Evolutionary conservation across 768 basidiomycete genomes (phyloP).

Genomic region (Tylopilus rubrobrunneus): DNA sequence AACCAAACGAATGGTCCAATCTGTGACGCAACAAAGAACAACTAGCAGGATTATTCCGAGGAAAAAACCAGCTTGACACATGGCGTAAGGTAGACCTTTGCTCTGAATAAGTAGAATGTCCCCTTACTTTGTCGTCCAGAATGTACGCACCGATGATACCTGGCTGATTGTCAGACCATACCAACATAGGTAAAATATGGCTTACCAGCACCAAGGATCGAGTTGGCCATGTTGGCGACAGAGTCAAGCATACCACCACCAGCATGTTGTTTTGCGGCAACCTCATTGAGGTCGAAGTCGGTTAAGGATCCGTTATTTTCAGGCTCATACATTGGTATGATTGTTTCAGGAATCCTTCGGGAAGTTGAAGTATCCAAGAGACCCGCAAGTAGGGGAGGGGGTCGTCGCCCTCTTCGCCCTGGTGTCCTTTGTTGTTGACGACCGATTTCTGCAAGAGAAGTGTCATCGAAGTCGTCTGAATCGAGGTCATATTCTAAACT

Average conservation of each 20-base stretch:
- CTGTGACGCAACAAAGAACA: constrained; percentile 78
- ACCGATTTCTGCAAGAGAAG: constrained; percentile 29
- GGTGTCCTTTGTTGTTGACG: constrained; percentile 23
- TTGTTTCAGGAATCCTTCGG: constrained; percentile 54
- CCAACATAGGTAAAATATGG: background rate
- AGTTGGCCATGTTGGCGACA: constrained; percentile 93
- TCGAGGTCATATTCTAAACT: constrained; percentile 78
- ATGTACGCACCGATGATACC: constrained; percentile 65
- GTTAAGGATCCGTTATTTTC: constrained; percentile 30
- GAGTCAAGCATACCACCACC: constrained; percentile 79
- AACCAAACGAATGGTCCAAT: constrained; percentile 97
- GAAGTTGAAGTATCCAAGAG: constrained; percentile 61
- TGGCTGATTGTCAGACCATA: constrained; percentile 28
- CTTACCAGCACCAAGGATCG: constrained; percentile 88
- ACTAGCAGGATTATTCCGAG: constrained; percentile 81
- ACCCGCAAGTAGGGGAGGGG: constrained; percentile 77
- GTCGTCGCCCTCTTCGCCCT: constrained; percentile 45
- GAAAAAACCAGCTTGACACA: constrained; percentile 93
- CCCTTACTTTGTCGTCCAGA: background rate
- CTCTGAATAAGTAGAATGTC: constrained; percentile 3
- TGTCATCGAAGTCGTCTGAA: constrained; percentile 73
- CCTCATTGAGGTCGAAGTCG: constrained; percentile 59
- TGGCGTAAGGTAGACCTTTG: constrained; percentile 87
- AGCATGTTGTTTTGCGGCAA: constrained; percentile 59
- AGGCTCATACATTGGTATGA: constrained; percentile 42